Evolutionary conservation across 108 stramenopile species (phyloP).

Genomic region (Skeletonema costatum): DNA sequence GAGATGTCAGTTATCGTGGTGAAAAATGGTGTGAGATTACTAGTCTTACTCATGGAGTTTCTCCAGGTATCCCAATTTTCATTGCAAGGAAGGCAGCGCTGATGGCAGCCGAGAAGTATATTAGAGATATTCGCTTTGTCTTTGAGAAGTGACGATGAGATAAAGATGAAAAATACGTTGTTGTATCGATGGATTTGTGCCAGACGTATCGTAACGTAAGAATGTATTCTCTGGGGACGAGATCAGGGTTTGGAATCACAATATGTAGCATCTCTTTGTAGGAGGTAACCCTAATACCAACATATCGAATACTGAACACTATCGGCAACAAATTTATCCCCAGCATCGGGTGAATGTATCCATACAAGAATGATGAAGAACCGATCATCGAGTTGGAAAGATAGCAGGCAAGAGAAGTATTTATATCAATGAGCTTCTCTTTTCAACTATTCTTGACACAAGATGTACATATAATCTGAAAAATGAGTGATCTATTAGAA

Average conservation of each 20-base stretch:
- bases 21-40: conserved; percentile 46
- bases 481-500: conserved; percentile 3
- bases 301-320: too few species aligned
- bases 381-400: too few species aligned
- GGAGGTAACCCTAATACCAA: too few species aligned
- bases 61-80: conserved; percentile 42
- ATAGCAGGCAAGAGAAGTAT: neutral
- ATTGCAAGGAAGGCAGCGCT: conserved; percentile 44
- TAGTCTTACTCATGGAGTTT: conserved; percentile 44
- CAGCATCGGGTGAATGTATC: too few species aligned
- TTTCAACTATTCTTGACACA: too few species aligned
- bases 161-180: neutral
- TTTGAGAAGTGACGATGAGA: conserved; percentile 24
- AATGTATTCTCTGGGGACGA: neutral
- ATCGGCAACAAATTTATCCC: too few species aligned
- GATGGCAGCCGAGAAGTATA: conserved; percentile 42
- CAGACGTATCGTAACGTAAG: neutral
- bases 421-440: neutral
- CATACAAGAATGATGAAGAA: too few species aligned
- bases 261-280: too few species aligned
- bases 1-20: conserved; percentile 12
- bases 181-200: neutral
- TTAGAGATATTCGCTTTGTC: conserved; percentile 56
- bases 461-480: neutral
- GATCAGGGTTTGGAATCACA: too few species aligned